These are phyloP conservation scores for Biscutella auriculata DNA, from an alignment of 441 rosid species.

Conservation along the genomic window DNA sequence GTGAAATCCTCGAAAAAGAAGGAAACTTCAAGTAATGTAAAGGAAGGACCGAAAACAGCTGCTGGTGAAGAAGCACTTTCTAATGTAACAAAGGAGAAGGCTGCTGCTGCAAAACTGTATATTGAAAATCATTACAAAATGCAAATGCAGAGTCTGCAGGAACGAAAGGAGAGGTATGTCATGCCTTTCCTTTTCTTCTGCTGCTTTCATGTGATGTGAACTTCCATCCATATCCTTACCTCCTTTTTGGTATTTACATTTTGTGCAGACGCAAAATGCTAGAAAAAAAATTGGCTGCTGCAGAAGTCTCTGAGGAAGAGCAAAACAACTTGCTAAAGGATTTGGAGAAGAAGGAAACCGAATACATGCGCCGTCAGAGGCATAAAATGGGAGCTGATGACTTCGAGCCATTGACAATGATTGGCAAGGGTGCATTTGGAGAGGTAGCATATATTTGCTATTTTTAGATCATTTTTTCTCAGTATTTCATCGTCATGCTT, in stretches of 20 bases:
- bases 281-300: constrained; percentile 83
- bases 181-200: too few relatives aligned
- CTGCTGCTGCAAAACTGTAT: constrained; percentile 84
- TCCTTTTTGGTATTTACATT: not conserved
- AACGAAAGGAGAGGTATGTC: constrained; percentile 79
- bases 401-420: constrained; percentile 91
- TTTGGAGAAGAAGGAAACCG: constrained; percentile 85
- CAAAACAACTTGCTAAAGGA: constrained; percentile 61
- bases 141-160: constrained; percentile 80
- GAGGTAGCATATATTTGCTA: constrained; percentile 57
- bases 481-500: too few relatives aligned
- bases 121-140: constrained; percentile 88
- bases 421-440: constrained; percentile 92
- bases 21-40: constrained; percentile 42
- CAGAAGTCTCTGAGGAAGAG: constrained; percentile 74
- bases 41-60: constrained; percentile 43
- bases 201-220: too few relatives aligned
- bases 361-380: constrained; percentile 85
- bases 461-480: too few relatives aligned
- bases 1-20: constrained; percentile 53
- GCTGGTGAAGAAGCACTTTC: constrained; percentile 72
- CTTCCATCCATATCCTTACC: too few relatives aligned
- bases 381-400: constrained; percentile 96
- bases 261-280: constrained; percentile 57
- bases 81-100: constrained; percentile 77